Percentiles rank a stretch among this genome's conserved stretches.
Conservation (phyloP, 305 asterid genomes). For the Fraxinus baroniana region DNA sequence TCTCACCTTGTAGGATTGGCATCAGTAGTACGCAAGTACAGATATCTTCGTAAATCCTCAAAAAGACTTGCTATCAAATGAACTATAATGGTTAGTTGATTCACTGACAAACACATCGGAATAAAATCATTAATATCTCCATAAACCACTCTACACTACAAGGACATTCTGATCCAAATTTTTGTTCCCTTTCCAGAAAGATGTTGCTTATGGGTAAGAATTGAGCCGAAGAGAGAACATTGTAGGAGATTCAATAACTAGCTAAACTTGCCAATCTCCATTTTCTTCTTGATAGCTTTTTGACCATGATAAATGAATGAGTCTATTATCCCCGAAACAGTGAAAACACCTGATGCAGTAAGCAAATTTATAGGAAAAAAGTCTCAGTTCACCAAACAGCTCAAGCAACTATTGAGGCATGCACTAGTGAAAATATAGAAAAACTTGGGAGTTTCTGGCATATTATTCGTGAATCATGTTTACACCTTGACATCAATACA, state of each 20-base stretch:
- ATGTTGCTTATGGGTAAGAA: conserved; percentile 8
- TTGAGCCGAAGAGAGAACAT: background rate
- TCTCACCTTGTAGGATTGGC: background rate
- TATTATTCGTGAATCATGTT: background rate
- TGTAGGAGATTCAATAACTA: conserved; percentile 31
- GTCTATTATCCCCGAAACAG: conserved; percentile 88
- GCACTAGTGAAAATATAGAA: background rate
- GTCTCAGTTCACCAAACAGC: background rate
- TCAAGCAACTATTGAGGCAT: background rate
- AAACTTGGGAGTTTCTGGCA: background rate
- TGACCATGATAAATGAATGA: conserved; percentile 84
- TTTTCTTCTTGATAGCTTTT: conserved; percentile 75
- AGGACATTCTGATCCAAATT: background rate
- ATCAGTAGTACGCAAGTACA: background rate
- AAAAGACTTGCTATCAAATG: background rate
- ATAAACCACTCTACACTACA: background rate
- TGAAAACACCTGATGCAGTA: conserved; percentile 63
- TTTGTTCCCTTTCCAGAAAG: background rate
- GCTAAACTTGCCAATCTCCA: conserved; percentile 86
- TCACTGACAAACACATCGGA: background rate
- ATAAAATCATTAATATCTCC: background rate
- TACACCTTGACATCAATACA: background rate
- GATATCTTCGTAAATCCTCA: background rate
- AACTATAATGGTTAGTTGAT: conserved; percentile 1
- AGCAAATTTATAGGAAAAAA: background rate